Conservation (phyloP, 1,284 basidiomycete genomes). For the Phlebopus sp. region DNA sequence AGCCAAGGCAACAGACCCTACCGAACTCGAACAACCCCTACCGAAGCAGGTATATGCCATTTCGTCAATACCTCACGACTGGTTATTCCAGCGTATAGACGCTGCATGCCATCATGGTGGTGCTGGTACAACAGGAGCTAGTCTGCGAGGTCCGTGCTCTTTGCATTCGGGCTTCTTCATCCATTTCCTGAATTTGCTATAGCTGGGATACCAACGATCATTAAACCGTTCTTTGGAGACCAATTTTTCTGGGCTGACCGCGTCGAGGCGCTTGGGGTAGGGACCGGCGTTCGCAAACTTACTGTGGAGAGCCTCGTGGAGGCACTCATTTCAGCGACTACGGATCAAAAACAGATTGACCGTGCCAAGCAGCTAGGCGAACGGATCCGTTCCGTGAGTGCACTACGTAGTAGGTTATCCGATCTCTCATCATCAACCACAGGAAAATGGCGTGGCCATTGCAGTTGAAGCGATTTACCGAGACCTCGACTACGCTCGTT, state of each 20-base stretch:
- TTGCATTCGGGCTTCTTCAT: neutral
- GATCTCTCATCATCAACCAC: constrained; percentile 13
- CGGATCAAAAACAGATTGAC: constrained; percentile 83
- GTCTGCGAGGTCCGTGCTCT: constrained; percentile 66
- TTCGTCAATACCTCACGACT: constrained; percentile 91
- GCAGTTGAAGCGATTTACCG: constrained; percentile 92
- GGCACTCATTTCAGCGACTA: constrained; percentile 80
- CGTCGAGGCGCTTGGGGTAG: constrained; percentile 90
- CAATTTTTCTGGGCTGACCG: constrained; percentile 97
- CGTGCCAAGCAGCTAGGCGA: constrained; percentile 83
- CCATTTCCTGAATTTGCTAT: constrained; percentile 11
- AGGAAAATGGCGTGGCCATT: constrained; percentile 88
- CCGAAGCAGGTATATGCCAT: constrained; percentile 82
- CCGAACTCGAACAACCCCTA: constrained; percentile 65
- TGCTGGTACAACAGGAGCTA: constrained; percentile 94
- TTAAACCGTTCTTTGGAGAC: constrained; percentile 97
- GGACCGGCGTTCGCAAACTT: constrained; percentile 81
- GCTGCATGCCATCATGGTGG: constrained; percentile 98
- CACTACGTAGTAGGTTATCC: neutral
- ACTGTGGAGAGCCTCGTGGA: constrained; percentile 75
- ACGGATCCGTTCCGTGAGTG: constrained; percentile 72
- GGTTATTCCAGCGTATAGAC: constrained; percentile 92
- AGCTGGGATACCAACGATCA: constrained; percentile 94
- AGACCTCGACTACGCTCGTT: constrained; percentile 85
- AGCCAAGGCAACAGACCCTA: constrained; percentile 55